Conservation (phyloP, 2,329 filamentous ascomycete genomes). For the Claviceps maximensis region DNA sequence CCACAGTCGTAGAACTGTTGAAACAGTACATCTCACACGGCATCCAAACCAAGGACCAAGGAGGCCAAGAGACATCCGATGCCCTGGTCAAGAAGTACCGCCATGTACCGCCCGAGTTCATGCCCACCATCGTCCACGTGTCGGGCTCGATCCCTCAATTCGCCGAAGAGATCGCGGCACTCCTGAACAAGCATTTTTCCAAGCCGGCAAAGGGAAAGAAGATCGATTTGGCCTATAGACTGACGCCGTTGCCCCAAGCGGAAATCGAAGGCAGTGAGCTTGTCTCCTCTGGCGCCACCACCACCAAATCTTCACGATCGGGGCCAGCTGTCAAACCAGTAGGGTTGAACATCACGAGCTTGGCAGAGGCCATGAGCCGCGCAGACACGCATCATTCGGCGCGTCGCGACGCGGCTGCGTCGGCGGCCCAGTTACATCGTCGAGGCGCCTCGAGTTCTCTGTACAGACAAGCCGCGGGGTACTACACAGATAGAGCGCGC, state of each 20-base stretch:
- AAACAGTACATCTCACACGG: conserved; percentile 28
- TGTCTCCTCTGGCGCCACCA: not conserved
- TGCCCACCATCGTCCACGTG: conserved; percentile 29
- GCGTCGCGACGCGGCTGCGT: conserved; percentile 18
- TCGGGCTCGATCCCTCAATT: conserved; percentile 21
- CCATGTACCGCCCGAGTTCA: conserved; percentile 30
- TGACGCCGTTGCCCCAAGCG: conserved; percentile 20
- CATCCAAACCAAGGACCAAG: conserved; percentile 19
- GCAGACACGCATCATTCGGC: conserved; percentile 18
- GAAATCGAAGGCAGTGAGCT: conserved; percentile 7
- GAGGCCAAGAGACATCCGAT: conserved; percentile 17
- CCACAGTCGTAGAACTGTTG: conserved; percentile 28
- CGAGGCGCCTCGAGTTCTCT: conserved; percentile 54
- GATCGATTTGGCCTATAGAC: conserved; percentile 24
- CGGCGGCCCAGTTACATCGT: conserved; percentile 28
- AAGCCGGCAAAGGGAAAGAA: conserved; percentile 24
- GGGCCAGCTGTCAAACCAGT: not conserved
- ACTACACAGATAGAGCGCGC: conserved; percentile 60
- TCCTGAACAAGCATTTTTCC: conserved; percentile 29
- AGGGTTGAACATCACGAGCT: conserved; percentile 6
- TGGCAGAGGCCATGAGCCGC: conserved; percentile 16
- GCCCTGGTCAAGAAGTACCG: conserved; percentile 25
- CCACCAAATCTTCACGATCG: not conserved
- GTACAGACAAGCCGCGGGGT: conserved; percentile 61
- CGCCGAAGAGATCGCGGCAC: conserved; percentile 26